These are phyloP conservation scores for Neonectria ditissima DNA, from an alignment of 2,329 filamentous ascomycete species.

Conservation along the genomic window DNA sequence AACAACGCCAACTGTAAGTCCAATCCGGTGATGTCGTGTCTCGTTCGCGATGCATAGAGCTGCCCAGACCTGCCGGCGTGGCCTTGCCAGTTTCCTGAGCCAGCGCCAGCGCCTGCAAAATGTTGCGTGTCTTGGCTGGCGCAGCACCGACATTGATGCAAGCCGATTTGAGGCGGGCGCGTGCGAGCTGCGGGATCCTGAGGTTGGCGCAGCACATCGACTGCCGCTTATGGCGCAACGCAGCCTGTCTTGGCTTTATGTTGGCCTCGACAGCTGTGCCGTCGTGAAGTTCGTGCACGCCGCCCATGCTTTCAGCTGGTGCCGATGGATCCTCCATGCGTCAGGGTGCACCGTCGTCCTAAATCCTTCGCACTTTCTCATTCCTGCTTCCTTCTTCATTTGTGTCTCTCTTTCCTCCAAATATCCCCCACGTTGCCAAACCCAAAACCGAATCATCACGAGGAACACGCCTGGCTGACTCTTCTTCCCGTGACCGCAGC, in stretches of 20 bases:
- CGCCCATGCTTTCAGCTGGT: conserved; percentile 6
- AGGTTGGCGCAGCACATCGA: conserved; percentile 17
- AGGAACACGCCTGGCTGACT: conserved; percentile 35
- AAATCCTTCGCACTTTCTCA: conserved; percentile 20
- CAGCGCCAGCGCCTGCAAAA: conserved; percentile 6
- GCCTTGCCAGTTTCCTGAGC: conserved; percentile 10
- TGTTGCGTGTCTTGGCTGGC: conserved; percentile 10
- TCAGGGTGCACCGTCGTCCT: conserved; percentile 23
- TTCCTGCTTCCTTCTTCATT: conserved; percentile 17
- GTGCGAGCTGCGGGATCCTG: conserved; percentile 7
- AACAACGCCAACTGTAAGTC: conserved; percentile 47
- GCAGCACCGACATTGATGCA: conserved; percentile 17
- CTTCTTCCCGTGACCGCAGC: conserved; percentile 30
- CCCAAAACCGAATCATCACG: background rate
- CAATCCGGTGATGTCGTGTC: conserved; percentile 22
- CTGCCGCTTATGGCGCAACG: conserved; percentile 11
- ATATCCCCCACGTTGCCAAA: background rate
- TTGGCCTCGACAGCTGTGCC: background rate
- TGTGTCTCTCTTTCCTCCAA: background rate
- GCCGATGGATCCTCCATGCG: conserved; percentile 2
- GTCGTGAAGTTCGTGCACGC: conserved; percentile 2
- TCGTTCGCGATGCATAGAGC: conserved; percentile 7
- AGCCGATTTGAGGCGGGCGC: background rate
- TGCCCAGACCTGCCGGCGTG: conserved; percentile 2
- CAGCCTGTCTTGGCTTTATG: conserved; percentile 2